Evolutionary conservation across 2,329 filamentous ascomycete species (phyloP).

Genomic region (Pseudogymnoascus sp.): DNA sequence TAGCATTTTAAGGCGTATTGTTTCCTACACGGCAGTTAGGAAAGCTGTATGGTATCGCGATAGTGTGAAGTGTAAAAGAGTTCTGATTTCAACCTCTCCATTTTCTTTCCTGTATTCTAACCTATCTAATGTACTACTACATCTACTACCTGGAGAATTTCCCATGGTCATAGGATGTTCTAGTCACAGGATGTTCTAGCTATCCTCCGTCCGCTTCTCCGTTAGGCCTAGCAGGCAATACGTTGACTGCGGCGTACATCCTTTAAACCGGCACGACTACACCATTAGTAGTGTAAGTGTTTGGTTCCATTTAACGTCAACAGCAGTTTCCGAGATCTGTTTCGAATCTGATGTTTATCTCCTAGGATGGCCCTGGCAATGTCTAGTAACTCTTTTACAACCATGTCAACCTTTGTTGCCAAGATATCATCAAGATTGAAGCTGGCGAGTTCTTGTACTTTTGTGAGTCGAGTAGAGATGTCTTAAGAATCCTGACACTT

Average conservation of each 20-base stretch:
- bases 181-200: no score
- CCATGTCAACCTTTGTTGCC: neutral
- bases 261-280: neutral
- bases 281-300: no score
- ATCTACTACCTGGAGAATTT: no score
- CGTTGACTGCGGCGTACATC: neutral
- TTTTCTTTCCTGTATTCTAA: no score
- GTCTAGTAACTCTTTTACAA: neutral
- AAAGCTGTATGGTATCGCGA: conserved; percentile 37
- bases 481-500: neutral
- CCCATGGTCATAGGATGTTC: no score
- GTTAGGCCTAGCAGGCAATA: neutral
- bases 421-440: neutral
- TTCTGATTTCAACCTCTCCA: no score
- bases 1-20: conserved; percentile 8
- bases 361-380: neutral
- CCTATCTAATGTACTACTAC: no score
- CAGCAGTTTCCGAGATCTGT: neutral
- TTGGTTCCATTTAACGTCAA: neutral
- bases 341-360: neutral
- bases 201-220: neutral
- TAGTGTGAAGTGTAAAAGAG: no score
- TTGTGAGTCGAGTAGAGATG: neutral
- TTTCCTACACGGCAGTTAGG: neutral
- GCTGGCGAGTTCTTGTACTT: neutral